A percentile compares a stretch with the other conserved stretches of the same genome.
Conservation (phyloP, 495 filamentous ascomycete genomes). For the Jackrogersella minutella region DNA sequence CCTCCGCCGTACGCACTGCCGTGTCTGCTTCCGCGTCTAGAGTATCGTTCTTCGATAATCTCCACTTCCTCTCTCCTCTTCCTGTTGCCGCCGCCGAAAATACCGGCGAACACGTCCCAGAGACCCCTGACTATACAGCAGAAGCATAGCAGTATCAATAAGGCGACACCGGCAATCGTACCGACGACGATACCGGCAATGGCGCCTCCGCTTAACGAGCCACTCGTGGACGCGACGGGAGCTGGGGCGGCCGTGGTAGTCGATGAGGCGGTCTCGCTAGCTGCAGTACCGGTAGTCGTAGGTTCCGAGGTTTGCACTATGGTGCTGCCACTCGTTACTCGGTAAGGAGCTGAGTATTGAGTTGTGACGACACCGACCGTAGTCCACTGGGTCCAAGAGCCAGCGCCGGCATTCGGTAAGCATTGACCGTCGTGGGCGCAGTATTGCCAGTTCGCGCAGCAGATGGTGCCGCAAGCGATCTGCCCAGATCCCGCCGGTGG, state of each 20-base stretch:
- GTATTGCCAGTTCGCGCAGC: conserved; percentile 76
- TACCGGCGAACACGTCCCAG: conserved; percentile 68
- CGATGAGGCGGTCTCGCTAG: conserved; percentile 54
- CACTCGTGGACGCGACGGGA: conserved; percentile 48
- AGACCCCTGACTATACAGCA: conserved; percentile 75
- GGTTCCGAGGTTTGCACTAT: conserved; percentile 47
- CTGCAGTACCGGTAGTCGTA: conserved; percentile 53
- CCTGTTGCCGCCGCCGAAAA: conserved; percentile 68
- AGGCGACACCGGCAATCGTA: conserved; percentile 74
- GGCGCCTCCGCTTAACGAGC: conserved; percentile 78
- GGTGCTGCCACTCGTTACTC: conserved; percentile 71
- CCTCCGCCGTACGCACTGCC: conserved; percentile 35
- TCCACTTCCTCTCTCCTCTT: conserved; percentile 61
- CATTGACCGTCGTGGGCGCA: conserved; percentile 65
- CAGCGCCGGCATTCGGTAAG: conserved; percentile 44
- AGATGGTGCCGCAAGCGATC: conserved; percentile 73
- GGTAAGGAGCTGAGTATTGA: conserved; percentile 66
- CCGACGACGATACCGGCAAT: conserved; percentile 97
- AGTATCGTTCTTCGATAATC: conserved; percentile 73
- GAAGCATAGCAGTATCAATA: conserved; percentile 77
- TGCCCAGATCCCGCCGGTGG: conserved; percentile 61
- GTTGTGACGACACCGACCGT: conserved; percentile 55
- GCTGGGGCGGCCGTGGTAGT: conserved; percentile 52
- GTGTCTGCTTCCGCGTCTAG: conserved; percentile 53
- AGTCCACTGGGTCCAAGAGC: conserved; percentile 47